Conservation (phyloP, 2,329 filamentous ascomycete species). For the Tolypocladium ovalisporum region DNA sequence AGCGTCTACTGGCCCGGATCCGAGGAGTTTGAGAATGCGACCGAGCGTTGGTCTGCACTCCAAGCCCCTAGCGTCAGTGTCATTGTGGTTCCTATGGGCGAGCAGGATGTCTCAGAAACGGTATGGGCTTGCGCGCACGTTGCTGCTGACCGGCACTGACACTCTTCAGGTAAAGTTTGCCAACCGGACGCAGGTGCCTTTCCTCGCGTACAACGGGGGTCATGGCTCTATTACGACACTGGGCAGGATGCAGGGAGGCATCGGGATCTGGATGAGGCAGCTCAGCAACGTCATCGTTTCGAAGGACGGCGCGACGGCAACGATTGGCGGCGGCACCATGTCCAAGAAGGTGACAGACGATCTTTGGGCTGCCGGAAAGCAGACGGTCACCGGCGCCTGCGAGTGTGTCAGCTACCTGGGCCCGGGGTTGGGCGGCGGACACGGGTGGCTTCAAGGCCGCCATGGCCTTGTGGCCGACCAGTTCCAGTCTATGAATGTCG, state of each 20-base stretch:
- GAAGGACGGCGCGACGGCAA: slow-evolving; percentile 32
- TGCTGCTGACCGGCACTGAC: too few species aligned
- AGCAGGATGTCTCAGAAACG: too few species aligned
- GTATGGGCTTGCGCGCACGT: too few species aligned
- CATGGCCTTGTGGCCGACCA: slow-evolving; percentile 39
- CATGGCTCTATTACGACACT: slow-evolving; percentile 40
- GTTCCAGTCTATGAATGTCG: too few species aligned
- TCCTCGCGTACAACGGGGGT: slow-evolving; percentile 40
- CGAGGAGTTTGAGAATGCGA: too few species aligned
- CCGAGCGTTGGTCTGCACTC: too few species aligned
- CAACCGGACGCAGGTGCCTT: too few species aligned
- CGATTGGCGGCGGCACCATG: slow-evolving; percentile 33
- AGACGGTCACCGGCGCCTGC: slow-evolving; percentile 40
- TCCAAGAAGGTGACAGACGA: slow-evolving; percentile 33
- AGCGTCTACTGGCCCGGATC: too few species aligned
- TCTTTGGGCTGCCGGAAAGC: slow-evolving; percentile 39
- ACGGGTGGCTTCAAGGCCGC: slow-evolving; percentile 41
- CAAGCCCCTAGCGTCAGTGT: too few species aligned
- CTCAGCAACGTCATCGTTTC: slow-evolving; percentile 31
- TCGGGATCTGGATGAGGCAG: slow-evolving; percentile 36
- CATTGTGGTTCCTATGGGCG: too few species aligned
- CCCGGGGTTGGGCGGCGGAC: slow-evolving; percentile 45
- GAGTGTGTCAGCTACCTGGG: slow-evolving; percentile 39
- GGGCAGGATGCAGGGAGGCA: slow-evolving; percentile 35
- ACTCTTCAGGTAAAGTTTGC: too few species aligned